Percentiles rank a stretch among this genome's conserved stretches.
These are phyloP conservation scores for Amphirosellinia nigrospora DNA, from an alignment of 495 filamentous ascomycete genomes.

Conservation along the genomic window DNA sequence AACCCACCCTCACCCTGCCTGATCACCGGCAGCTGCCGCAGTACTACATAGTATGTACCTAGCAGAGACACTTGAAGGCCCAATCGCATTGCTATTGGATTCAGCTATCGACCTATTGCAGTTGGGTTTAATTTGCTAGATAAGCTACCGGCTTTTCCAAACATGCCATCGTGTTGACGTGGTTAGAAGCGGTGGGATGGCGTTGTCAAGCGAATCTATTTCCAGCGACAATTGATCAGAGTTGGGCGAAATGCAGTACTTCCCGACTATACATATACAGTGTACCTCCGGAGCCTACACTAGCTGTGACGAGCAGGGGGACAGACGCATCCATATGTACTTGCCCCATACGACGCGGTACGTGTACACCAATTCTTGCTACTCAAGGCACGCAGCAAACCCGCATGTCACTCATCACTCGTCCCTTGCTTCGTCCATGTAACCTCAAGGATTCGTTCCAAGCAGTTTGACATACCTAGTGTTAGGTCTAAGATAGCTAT, in stretches of 20 bases:
- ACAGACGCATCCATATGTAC: constrained; percentile 4
- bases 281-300: constrained; percentile 10
- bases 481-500: neutral
- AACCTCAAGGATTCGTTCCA: neutral
- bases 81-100: neutral
- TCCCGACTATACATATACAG: neutral
- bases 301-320: constrained; percentile 19
- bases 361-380: neutral
- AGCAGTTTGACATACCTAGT: neutral
- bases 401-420: constrained; percentile 11
- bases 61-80: neutral
- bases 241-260: neutral
- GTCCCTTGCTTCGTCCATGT: constrained; percentile 10
- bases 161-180: neutral
- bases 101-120: neutral
- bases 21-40: constrained; percentile 9
- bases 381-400: neutral
- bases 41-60: no score
- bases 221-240: constrained; percentile 10
- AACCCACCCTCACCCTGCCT: neutral
- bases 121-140: neutral
- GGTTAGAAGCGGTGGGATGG: neutral
- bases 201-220: neutral
- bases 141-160: neutral
- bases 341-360: constrained; percentile 6